phyloP scores from a whole-genome alignment of 306 rosid genomes.

The Quercus wislizeni region DNA sequence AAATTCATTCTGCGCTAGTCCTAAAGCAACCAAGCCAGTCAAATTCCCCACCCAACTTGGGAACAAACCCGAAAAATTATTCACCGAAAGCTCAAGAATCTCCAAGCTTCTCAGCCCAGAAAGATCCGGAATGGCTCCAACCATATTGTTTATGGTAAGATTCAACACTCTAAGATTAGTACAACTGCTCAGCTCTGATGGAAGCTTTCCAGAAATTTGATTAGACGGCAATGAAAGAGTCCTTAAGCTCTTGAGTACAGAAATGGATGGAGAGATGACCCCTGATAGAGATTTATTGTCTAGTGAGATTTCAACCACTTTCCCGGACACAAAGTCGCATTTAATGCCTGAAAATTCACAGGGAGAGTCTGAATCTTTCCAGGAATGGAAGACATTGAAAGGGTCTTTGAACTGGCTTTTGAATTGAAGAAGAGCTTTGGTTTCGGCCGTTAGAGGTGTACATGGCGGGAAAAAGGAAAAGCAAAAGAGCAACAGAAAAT shows the following conservation, averaged over 20 bases:
- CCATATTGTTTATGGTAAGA: constrained; percentile 48
- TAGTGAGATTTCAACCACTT: constrained; percentile 57
- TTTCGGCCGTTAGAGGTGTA: constrained; percentile 42
- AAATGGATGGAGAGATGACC: constrained; percentile 55
- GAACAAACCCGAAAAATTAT: constrained; percentile 52
- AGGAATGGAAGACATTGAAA: constrained; percentile 44
- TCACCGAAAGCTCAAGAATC: constrained; percentile 68
- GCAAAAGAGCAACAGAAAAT: constrained; percentile 13
- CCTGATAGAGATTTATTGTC: constrained; percentile 68
- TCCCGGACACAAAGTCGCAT: constrained; percentile 49
- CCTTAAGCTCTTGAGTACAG: constrained; percentile 45
- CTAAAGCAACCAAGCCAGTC: constrained; percentile 43
- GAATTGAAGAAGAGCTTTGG: constrained; percentile 59
- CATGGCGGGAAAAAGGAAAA: constrained; percentile 47
- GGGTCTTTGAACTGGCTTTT: constrained; percentile 73
- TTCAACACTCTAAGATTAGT: constrained; percentile 64
- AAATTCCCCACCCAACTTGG: constrained; percentile 82
- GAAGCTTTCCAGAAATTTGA: constrained; percentile 60
- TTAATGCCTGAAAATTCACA: constrained; percentile 65
- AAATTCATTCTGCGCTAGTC: constrained; percentile 61
- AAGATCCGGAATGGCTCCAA: constrained; percentile 68
- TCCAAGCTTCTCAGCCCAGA: constrained; percentile 53
- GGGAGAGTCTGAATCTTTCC: constrained; percentile 59
- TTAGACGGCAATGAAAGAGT: constrained; percentile 60
- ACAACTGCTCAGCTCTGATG: constrained; percentile 44